These are phyloP conservation scores for Turnera subulata DNA, from an alignment of 345 rosid species.

Conservation along the genomic window DNA sequence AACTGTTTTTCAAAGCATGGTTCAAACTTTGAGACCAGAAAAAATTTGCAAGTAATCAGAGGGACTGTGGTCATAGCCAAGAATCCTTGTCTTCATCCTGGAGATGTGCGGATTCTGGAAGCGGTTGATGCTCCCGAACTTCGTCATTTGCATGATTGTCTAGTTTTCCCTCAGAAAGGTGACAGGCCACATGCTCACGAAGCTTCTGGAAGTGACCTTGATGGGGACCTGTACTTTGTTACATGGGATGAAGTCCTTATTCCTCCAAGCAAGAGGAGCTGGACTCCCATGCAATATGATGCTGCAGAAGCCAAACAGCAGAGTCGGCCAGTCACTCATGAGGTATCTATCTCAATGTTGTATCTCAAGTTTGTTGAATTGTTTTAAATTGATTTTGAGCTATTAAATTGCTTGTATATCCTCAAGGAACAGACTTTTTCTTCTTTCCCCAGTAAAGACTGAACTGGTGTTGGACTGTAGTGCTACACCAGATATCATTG, in stretches of 20 bases:
- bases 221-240: conserved; percentile 87
- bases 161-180: conserved; percentile 90
- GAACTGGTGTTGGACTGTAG: no score
- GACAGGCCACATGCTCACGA: conserved; percentile 84
- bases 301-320: conserved; percentile 31
- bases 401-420: background rate
- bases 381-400: background rate
- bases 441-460: no score
- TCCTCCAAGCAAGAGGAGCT: conserved; percentile 73
- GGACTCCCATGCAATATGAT: conserved; percentile 63
- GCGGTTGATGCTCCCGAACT: conserved; percentile 77
- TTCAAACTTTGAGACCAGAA: conserved; percentile 52
- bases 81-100: conserved; percentile 96
- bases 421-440: no score
- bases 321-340: conserved; percentile 44
- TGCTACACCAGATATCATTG: no score
- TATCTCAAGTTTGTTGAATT: conserved; percentile 3
- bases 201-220: conserved; percentile 98
- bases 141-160: conserved; percentile 74
- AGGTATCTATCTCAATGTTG: conserved; percentile 40
- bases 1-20: conserved; percentile 80
- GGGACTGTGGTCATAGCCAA: conserved; percentile 75
- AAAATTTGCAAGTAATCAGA: conserved; percentile 49
- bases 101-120: conserved; percentile 81
- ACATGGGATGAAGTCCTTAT: conserved; percentile 89